Conservation (phyloP, 108 stramenopile species). For the Fragilaria crotonensis region DNA sequence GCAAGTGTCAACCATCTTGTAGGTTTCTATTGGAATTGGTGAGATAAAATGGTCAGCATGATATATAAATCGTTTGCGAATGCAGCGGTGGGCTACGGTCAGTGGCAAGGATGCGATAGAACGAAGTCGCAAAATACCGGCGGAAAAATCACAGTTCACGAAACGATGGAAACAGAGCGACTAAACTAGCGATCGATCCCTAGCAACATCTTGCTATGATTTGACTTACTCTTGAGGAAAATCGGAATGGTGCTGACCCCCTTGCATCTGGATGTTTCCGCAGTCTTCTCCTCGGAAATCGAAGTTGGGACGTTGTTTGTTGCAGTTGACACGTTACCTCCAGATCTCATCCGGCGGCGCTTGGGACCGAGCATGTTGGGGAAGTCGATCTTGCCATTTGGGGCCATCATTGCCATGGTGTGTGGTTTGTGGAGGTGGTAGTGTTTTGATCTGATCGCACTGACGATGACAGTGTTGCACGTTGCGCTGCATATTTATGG, state of each 20-base stretch:
- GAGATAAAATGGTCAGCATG: not conserved
- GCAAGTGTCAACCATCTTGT: conserved; percentile 82
- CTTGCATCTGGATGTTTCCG: conserved; percentile 48
- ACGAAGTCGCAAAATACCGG: no score
- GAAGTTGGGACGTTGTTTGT: conserved; percentile 23
- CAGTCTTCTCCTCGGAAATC: conserved; percentile 16
- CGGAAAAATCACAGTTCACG: no score
- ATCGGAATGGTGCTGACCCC: conserved; percentile 65
- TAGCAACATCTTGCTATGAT: no score
- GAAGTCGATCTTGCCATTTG: conserved; percentile 25
- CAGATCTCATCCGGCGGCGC: conserved; percentile 43
- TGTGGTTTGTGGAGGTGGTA: no score
- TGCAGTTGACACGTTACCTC: conserved; percentile 42
- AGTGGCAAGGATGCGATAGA: no score
- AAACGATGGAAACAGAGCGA: no score
- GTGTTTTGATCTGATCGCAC: no score
- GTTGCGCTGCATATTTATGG: no score
- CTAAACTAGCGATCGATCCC: not conserved
- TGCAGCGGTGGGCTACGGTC: no score
- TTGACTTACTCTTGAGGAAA: conserved; percentile 74
- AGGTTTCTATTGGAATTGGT: conserved; percentile 45
- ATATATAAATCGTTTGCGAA: no score
- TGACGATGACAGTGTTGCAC: no score
- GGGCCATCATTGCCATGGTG: not conserved
- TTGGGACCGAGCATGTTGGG: conserved; percentile 40